phyloP scores from a whole-genome alignment of 2,329 filamentous ascomycete genomes.

The Curvularia hawaiiensis region DNA sequence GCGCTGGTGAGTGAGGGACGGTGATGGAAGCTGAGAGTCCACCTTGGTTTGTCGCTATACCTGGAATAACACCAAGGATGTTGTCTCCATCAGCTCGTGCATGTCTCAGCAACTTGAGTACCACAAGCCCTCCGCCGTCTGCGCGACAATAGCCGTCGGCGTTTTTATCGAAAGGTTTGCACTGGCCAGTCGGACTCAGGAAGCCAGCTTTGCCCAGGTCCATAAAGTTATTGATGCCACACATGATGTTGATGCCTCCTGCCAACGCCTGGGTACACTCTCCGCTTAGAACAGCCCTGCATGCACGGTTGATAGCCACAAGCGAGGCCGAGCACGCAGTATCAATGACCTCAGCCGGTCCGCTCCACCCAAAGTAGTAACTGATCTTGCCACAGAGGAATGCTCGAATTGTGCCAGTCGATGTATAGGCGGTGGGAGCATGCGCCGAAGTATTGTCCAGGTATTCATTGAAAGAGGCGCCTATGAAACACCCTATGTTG shows the following conservation, averaged over 20 bases:
- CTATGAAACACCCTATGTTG: constrained; percentile 39
- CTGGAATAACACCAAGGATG: constrained; percentile 53
- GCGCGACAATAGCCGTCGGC: constrained; percentile 62
- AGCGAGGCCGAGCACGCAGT: constrained; percentile 43
- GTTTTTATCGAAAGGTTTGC: constrained; percentile 45
- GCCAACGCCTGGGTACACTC: constrained; percentile 2
- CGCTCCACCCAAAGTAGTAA: constrained; percentile 33
- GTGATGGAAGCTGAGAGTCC: constrained; percentile 18
- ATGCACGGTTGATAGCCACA: constrained; percentile 38
- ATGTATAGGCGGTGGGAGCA: constrained; percentile 16
- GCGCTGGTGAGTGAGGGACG: constrained; percentile 22
- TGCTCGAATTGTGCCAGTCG: constrained; percentile 23
- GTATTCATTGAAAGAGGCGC: constrained; percentile 38
- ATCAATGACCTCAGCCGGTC: constrained; percentile 33
- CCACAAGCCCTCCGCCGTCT: constrained; percentile 56
- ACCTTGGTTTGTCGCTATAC: constrained; percentile 20
- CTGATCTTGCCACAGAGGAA: constrained; percentile 27
- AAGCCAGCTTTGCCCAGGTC: constrained; percentile 49
- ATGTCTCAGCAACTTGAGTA: constrained; percentile 58
- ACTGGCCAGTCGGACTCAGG: constrained; percentile 53
- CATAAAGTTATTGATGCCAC: constrained; percentile 36
- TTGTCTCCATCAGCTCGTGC: constrained; percentile 57
- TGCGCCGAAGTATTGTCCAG: constrained; percentile 18
- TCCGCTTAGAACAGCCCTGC: constrained; percentile 22
- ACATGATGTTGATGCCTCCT: constrained; percentile 46